These are phyloP conservation scores for Golubevia sp. DNA, from an alignment of 1,284 basidiomycete genomes.

Conservation along the genomic window DNA sequence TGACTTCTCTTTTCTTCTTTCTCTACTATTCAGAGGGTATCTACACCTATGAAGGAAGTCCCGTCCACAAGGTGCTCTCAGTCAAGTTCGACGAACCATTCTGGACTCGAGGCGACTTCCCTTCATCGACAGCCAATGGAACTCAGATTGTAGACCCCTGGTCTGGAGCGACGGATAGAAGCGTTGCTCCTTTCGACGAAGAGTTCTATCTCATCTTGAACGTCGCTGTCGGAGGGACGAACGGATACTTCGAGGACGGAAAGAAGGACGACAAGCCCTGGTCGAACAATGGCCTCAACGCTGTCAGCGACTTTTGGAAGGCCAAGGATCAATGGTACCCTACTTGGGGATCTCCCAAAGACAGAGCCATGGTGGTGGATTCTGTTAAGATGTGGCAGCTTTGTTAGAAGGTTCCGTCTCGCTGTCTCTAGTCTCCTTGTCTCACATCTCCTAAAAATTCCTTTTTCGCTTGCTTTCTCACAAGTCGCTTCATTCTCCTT, in stretches of 20 bases:
- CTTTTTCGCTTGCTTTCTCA: too few species aligned
- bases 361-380: slow-evolving; percentile 37
- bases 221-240: slow-evolving; percentile 39
- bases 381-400: slow-evolving; percentile 44
- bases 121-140: slow-evolving; percentile 22
- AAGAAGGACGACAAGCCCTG: slow-evolving; percentile 20
- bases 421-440: too few species aligned
- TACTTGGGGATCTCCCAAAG: slow-evolving; percentile 18
- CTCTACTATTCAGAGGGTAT: too few species aligned
- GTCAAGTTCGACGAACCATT: slow-evolving; percentile 19
- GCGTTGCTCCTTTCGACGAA: slow-evolving; percentile 37
- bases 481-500: too few species aligned
- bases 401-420: background rate
- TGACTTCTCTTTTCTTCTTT: too few species aligned
- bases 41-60: slow-evolving; percentile 26
- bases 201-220: slow-evolving; percentile 44
- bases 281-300: slow-evolving; percentile 24
- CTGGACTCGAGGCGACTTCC: slow-evolving; percentile 31
- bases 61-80: slow-evolving; percentile 16
- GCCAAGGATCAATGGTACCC: slow-evolving; percentile 23
- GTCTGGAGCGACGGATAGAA: slow-evolving; percentile 8
- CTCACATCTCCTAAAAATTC: too few species aligned
- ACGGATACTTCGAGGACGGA: slow-evolving; percentile 28
- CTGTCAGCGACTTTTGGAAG: slow-evolving; percentile 24
- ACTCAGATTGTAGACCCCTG: slow-evolving; percentile 30